These are phyloP conservation scores for Kodamaea alishanica DNA, from an alignment of 1,139 yeast species.

Conservation along the genomic window DNA sequence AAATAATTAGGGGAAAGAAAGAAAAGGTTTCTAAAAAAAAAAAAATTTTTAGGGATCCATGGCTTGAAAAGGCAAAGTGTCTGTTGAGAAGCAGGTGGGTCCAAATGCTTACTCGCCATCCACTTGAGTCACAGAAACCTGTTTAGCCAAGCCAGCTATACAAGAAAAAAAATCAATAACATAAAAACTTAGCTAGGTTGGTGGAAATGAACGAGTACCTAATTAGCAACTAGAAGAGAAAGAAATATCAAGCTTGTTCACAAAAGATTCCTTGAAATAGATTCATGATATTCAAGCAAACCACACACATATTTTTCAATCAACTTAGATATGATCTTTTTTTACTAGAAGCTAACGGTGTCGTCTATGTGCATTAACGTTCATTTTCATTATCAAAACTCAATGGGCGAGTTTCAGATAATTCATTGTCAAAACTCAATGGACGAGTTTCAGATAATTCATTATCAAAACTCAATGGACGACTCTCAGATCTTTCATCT, in stretches of 20 bases:
- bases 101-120: too few relatives aligned
- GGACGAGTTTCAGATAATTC: slow-evolving; percentile 4
- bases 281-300: slow-evolving; percentile 8
- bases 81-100: too few relatives aligned
- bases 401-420: slow-evolving; percentile 3
- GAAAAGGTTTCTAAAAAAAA: too few relatives aligned
- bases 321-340: slow-evolving; percentile 5
- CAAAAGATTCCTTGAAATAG: slow-evolving; percentile 7
- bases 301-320: slow-evolving; percentile 16
- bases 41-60: too few relatives aligned
- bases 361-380: slow-evolving; percentile 1
- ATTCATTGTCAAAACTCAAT: slow-evolving; percentile 5
- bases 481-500: slow-evolving; percentile 16
- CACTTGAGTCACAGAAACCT: neutral
- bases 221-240: neutral
- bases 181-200: slow-evolving; percentile 8
- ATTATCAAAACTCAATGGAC: slow-evolving; percentile 6
- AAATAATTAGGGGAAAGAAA: too few relatives aligned
- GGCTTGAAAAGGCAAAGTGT: too few relatives aligned
- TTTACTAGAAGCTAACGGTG: neutral
- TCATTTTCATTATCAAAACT: slow-evolving; percentile 5
- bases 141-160: slow-evolving; percentile 10
- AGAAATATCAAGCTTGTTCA: slow-evolving; percentile 8
- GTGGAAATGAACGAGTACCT: slow-evolving; percentile 8
- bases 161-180: slow-evolving; percentile 6